Percentiles rank a stretch among this genome's conserved stretches.
These are phyloP conservation scores for Plasmopara viticola DNA, from an alignment of 352 stramenopile species.

Conservation along the genomic window DNA sequence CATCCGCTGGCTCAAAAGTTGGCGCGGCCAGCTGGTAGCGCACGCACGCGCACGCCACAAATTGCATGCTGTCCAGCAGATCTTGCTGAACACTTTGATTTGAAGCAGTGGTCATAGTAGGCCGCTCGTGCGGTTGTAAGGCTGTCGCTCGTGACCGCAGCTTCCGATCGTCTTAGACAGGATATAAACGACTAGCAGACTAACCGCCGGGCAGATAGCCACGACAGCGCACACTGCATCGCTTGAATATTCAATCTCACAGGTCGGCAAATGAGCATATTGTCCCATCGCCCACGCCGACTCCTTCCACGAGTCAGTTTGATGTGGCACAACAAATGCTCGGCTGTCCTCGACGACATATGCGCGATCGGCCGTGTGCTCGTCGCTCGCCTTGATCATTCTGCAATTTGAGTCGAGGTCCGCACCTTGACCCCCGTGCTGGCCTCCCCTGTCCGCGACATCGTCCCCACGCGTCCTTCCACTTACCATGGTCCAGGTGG, in stretches of 20 bases:
- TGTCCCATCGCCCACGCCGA: conserved; percentile 12
- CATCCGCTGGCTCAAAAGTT: not conserved
- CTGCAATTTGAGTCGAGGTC: conserved; percentile 24
- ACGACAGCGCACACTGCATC: no score
- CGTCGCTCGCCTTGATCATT: conserved; percentile 16
- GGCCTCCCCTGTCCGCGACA: no score
- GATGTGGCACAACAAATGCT: not conserved
- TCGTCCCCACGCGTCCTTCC: no score
- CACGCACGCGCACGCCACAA: conserved; percentile 31
- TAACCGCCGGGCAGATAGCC: no score
- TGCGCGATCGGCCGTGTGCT: not conserved
- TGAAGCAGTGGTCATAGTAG: not conserved
- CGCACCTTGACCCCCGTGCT: conserved; percentile 9
- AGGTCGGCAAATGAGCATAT: no score
- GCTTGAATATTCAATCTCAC: no score
- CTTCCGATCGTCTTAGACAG: not conserved
- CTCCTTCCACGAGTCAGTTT: conserved; percentile 15
- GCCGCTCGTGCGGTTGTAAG: conserved; percentile 17
- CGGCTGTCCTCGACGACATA: conserved; percentile 5
- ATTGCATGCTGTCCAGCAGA: conserved; percentile 15
- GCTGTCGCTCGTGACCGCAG: conserved; percentile 2
- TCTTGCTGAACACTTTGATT: conserved; percentile 18
- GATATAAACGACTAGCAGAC: not conserved
- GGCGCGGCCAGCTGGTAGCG: conserved; percentile 13
- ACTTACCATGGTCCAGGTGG: conserved; percentile 28